A percentile compares a stretch with the other conserved stretches of the same genome.
These are phyloP conservation scores for Antitrichia curtipendula DNA, from an alignment of 225 moss, liverwort and hornwort genomes.

Conservation along the genomic window DNA sequence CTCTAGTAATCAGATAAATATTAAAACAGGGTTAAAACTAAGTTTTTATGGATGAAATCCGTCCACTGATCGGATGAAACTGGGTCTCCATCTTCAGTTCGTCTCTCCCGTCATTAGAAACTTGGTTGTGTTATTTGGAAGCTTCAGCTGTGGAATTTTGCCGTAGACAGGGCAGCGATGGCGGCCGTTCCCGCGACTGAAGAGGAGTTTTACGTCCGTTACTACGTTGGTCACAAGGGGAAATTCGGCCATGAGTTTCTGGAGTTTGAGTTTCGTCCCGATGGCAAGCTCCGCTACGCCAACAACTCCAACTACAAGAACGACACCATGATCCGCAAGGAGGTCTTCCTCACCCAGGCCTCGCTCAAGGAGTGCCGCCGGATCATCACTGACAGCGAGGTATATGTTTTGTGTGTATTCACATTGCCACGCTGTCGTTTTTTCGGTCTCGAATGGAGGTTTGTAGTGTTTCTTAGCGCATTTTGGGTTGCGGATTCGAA, in stretches of 20 bases:
- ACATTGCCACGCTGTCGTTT: background rate
- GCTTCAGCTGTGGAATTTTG: background rate
- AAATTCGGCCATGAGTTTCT: slow-evolving; percentile 59
- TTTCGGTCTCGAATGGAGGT: background rate
- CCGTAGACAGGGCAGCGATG: background rate
- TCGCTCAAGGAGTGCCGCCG: slow-evolving; percentile 47
- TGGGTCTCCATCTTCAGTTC: background rate
- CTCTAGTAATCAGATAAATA: too few relatives aligned
- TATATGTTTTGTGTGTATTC: background rate
- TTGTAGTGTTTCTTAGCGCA: background rate
- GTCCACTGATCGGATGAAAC: background rate
- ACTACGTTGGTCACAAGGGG: slow-evolving; percentile 50
- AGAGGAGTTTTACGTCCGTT: slow-evolving; percentile 49
- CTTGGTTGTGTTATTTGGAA: too few relatives aligned
- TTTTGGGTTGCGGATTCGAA: background rate
- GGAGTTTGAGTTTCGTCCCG: slow-evolving; percentile 29
- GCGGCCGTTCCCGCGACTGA: background rate
- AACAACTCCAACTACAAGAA: slow-evolving; percentile 70
- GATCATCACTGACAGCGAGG: slow-evolving; percentile 28
- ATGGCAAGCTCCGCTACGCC: slow-evolving; percentile 57
- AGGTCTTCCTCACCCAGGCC: slow-evolving; percentile 52
- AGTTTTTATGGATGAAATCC: background rate
- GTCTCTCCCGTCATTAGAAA: background rate
- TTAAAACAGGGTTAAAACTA: too few relatives aligned
- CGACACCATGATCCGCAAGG: slow-evolving; percentile 60